Base-by-base conservation (phyloP, 805 yeast genomes). In the Ogataea paradorogensis region DNA sequence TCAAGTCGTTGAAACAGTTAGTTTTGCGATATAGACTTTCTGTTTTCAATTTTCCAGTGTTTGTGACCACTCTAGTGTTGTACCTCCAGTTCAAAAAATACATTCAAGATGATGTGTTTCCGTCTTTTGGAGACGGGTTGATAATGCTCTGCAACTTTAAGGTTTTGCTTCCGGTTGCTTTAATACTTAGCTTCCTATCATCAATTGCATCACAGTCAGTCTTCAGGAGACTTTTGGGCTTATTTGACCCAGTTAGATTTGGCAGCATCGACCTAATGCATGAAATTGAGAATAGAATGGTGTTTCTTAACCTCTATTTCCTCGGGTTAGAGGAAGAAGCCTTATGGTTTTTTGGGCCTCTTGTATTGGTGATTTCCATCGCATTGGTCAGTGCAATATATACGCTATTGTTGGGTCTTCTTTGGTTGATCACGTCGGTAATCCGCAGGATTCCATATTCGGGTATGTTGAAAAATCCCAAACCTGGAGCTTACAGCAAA, bases 1-100 rank as follows among this genome's bases (percentile, higher is more conserved):
- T 74, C 31, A 68, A 72, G 22, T 82, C 91, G 27, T 61, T 90
- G 43, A 82, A 80, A 41, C 69, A 84, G 47, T 62, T 90, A 33
- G 82, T 85, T 4, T 67, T 89, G 50, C 70, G 95, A 40, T 91
- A 84, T 60, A 71, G 99, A 53, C 70, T 91, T 10, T 78, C 85
- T 1, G 65, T 84, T 28, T 82, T 85, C 4, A 72, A 89, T 1
- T 71, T 84, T 38, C 89, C 95, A 3, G 67, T 82, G 1, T 76
- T 78, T 27, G 65, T 84, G 13, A 70, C 81, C 1, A 61, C 78
- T 0, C 41, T 77, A 13, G 73, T 75, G 0, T 48, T 83, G 31
- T 51, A 74, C 2, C 51, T 77, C 15, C 97, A 90, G 57, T 65
- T 83, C 36, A 51, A 52, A 25, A 50, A 53, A 14, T 82, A 70